These are phyloP conservation scores for Hypoxylon sp. DNA, from an alignment of 2,329 filamentous ascomycete genomes.

Conservation along the genomic window DNA sequence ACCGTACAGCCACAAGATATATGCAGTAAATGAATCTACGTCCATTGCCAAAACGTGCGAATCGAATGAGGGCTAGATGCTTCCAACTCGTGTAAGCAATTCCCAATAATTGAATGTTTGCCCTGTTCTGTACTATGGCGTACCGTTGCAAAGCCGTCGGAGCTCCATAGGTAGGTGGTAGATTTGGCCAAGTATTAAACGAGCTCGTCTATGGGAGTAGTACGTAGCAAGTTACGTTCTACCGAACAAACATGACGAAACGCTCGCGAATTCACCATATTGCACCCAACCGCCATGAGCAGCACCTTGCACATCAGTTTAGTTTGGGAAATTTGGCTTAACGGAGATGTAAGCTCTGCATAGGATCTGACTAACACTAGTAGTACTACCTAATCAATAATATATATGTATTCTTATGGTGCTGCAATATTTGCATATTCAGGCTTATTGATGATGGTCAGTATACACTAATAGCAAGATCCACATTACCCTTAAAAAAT, in stretches of 20 bases:
- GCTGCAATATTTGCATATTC: slow-evolving; percentile 22
- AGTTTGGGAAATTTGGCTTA: slow-evolving; percentile 16
- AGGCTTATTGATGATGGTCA: not conserved
- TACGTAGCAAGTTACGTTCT: slow-evolving; percentile 2
- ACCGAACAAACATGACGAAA: slow-evolving; percentile 22
- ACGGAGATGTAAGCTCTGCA: slow-evolving; percentile 1
- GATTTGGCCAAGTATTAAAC: not conserved
- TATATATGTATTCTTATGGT: not conserved
- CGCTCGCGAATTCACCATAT: not conserved
- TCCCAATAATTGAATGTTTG: not conserved
- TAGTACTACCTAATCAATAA: too few relatives aligned
- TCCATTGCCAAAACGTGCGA: not conserved
- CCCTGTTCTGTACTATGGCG: not conserved
- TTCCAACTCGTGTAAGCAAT: not conserved
- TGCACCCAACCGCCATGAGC: slow-evolving; percentile 17
- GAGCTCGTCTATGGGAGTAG: not conserved
- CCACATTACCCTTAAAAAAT: not conserved
- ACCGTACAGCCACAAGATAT: slow-evolving; percentile 7
- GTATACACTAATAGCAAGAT: not conserved
- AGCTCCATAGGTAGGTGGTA: not conserved
- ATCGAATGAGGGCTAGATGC: not conserved
- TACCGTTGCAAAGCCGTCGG: not conserved
- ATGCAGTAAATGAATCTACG: slow-evolving; percentile 29
- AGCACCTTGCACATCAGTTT: not conserved
- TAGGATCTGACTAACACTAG: slow-evolving; percentile 19